These are phyloP conservation scores for Podospora pseudoanserina DNA, from an alignment of 495 filamentous ascomycete species.

Conservation along the genomic window DNA sequence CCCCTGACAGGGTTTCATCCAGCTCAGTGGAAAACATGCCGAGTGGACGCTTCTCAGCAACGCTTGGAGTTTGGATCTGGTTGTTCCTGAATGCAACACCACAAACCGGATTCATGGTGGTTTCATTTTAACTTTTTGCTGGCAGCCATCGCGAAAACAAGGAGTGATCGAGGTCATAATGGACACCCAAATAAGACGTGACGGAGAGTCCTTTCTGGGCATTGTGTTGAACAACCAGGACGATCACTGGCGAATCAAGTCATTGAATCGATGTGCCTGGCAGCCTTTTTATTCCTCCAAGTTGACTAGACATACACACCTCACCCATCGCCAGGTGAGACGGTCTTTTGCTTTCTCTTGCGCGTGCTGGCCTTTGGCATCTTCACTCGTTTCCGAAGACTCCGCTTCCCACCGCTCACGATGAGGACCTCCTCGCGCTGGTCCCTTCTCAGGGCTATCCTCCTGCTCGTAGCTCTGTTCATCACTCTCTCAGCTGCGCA, in stretches of 20 bases:
- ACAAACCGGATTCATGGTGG: neutral
- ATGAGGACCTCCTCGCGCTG: constrained; percentile 24
- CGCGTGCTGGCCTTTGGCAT: constrained; percentile 2
- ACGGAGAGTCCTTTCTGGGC: neutral
- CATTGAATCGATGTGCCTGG: neutral
- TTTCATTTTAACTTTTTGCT: neutral
- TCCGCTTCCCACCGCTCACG: constrained; percentile 10
- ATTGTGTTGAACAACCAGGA: neutral
- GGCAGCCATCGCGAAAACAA: constrained; percentile 1
- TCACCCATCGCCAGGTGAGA: neutral
- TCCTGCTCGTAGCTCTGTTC: constrained; percentile 19
- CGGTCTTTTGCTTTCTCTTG: neutral
- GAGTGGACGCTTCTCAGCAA: constrained; percentile 15
- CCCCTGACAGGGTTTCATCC: constrained; percentile 20
- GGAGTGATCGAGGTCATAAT: neutral
- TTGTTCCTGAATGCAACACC: constrained; percentile 21
- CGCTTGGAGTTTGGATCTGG: neutral
- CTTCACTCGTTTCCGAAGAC: constrained; percentile 24
- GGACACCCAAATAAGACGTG: neutral
- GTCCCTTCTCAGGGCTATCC: constrained; percentile 24
- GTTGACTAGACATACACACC: neutral
- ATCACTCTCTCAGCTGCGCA: constrained; percentile 24
- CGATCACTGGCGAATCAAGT: neutral
- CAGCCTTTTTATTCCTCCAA: neutral
- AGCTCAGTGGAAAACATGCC: constrained; percentile 12